A percentile compares a stretch with the other conserved stretches of the same genome.
These are phyloP conservation scores for Medakamo hakoo DNA, from an alignment of 139 green algal species.

Conservation along the genomic window DNA sequence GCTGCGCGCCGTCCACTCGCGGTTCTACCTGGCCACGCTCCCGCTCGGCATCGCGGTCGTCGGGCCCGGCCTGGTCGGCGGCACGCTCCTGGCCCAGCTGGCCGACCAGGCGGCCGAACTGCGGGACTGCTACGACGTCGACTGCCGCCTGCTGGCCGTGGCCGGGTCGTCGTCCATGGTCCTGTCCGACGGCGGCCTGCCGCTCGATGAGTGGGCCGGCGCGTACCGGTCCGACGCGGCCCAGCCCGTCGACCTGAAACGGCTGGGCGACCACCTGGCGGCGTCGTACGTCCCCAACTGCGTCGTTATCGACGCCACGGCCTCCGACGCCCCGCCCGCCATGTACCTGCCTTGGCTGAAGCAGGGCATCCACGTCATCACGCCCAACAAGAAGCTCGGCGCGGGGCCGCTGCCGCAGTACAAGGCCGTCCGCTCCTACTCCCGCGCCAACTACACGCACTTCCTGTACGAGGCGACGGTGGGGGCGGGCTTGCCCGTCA, in stretches of 20 bases:
- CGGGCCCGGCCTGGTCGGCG: slow-evolving; percentile 79
- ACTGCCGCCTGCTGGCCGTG: slow-evolving; percentile 77
- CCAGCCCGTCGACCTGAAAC: slow-evolving; percentile 28
- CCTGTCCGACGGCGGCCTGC: slow-evolving; percentile 45
- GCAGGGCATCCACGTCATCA: slow-evolving; percentile 77
- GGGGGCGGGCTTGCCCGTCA: slow-evolving; percentile 84
- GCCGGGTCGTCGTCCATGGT: slow-evolving; percentile 55
- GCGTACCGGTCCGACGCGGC: slow-evolving; percentile 6
- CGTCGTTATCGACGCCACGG: slow-evolving; percentile 90
- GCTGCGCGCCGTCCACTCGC: slow-evolving; percentile 72
- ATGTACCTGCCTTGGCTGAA: slow-evolving; percentile 78
- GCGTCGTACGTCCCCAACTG: slow-evolving; percentile 74
- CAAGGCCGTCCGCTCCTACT: slow-evolving; percentile 47
- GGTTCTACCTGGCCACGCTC: slow-evolving; percentile 87
- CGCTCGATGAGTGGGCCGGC: slow-evolving; percentile 64
- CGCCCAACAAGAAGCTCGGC: slow-evolving; percentile 95
- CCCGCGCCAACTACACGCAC: slow-evolving; percentile 81
- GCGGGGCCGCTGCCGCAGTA: slow-evolving; percentile 69
- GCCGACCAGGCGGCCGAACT: slow-evolving; percentile 59
- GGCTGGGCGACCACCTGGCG: slow-evolving; percentile 49
- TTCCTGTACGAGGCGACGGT: slow-evolving; percentile 95
- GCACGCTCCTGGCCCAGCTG: slow-evolving; percentile 78
- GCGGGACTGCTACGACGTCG: slow-evolving; percentile 61
- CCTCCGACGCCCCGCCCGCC: slow-evolving; percentile 41
- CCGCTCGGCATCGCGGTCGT: slow-evolving; percentile 78